Conservation (phyloP, 1,284 basidiomycete species). For the Trichosporon asahii region DNA sequence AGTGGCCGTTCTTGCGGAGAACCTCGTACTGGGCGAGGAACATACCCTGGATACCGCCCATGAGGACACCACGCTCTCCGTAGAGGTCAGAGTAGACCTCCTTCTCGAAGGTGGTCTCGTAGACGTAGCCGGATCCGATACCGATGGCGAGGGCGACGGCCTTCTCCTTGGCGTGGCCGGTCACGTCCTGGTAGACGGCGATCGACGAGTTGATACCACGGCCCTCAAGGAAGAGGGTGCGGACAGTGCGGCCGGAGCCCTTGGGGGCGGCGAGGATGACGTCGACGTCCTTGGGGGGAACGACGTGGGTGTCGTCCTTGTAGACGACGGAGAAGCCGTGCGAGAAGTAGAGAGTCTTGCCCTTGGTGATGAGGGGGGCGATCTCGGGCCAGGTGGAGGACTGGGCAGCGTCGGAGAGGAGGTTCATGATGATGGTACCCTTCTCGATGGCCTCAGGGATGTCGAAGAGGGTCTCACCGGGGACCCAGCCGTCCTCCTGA, state of each 20-base stretch:
- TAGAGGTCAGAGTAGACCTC: slow-evolving; percentile 99
- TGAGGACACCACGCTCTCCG: slow-evolving; percentile 99
- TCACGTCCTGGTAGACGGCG: slow-evolving; percentile 70
- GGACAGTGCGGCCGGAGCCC: slow-evolving; percentile 97
- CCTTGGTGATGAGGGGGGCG: slow-evolving; percentile 92
- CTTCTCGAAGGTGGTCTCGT: slow-evolving; percentile 98
- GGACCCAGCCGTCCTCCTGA: slow-evolving; percentile 95
- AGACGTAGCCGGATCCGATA: slow-evolving; percentile 78
- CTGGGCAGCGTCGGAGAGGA: slow-evolving; percentile 97
- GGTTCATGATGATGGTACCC: slow-evolving; percentile 99
- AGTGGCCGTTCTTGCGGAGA: slow-evolving; percentile 96
- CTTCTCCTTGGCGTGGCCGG: slow-evolving; percentile 96
- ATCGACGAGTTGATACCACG: slow-evolving; percentile 62
- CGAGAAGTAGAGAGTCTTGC: slow-evolving; percentile 99
- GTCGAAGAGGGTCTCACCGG: slow-evolving; percentile 95
- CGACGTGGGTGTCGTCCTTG: slow-evolving; percentile 93
- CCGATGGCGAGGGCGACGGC: slow-evolving; percentile 91
- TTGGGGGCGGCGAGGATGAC: slow-evolving; percentile 99
- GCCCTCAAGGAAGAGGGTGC: slow-evolving; percentile 99
- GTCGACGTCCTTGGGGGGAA: slow-evolving; percentile 90
- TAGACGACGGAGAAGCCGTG: slow-evolving; percentile 99
- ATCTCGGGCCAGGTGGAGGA: slow-evolving; percentile 87
- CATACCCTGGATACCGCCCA: slow-evolving; percentile 99
- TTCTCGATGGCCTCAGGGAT: slow-evolving; percentile 95
- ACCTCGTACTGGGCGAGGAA: slow-evolving; percentile 99